A percentile compares a stretch with the other conserved stretches of the same genome.
Evolutionary conservation across 495 filamentous ascomycete genomes (phyloP).

Genomic region (Hypoxylon fragiforme): DNA sequence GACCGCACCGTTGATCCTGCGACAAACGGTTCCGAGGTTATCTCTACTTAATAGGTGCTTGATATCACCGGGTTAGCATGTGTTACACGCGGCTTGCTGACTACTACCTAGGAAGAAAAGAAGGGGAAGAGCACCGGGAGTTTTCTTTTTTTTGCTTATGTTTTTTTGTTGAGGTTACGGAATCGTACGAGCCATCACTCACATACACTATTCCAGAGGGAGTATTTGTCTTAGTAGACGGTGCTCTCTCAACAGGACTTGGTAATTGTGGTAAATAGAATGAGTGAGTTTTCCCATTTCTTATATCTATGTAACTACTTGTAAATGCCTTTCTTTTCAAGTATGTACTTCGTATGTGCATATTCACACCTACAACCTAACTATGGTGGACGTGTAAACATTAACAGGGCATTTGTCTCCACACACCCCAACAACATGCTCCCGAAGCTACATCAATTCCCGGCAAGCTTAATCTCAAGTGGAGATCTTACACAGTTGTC

Average conservation of each 20-base stretch:
- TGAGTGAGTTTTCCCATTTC: constrained; percentile 18
- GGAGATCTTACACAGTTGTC: constrained; percentile 8
- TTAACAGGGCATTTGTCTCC: constrained; percentile 8
- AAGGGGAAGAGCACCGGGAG: neutral
- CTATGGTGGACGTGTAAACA: too few species aligned
- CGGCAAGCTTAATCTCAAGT: constrained; percentile 26
- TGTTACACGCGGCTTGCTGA: neutral
- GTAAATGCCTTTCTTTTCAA: neutral
- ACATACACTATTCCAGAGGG: constrained; percentile 12
- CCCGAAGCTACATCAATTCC: constrained; percentile 25
- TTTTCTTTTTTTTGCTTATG: neutral
- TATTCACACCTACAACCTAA: too few species aligned
- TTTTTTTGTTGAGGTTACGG: neutral
- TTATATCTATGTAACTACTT: neutral
- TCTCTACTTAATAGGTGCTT: neutral
- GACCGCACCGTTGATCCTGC: too few species aligned
- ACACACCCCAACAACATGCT: constrained; percentile 19
- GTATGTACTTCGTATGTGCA: constrained; percentile 9
- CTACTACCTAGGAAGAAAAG: neutral
- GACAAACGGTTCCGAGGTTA: neutral
- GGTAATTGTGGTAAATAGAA: constrained; percentile 4
- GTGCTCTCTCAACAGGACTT: constrained; percentile 12
- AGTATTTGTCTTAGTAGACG: constrained; percentile 25
- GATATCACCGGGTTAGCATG: constrained; percentile 6
- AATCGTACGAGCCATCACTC: neutral